These are phyloP conservation scores for Tuber borchii DNA, from an alignment of 495 filamentous ascomycete species.

Conservation along the genomic window DNA sequence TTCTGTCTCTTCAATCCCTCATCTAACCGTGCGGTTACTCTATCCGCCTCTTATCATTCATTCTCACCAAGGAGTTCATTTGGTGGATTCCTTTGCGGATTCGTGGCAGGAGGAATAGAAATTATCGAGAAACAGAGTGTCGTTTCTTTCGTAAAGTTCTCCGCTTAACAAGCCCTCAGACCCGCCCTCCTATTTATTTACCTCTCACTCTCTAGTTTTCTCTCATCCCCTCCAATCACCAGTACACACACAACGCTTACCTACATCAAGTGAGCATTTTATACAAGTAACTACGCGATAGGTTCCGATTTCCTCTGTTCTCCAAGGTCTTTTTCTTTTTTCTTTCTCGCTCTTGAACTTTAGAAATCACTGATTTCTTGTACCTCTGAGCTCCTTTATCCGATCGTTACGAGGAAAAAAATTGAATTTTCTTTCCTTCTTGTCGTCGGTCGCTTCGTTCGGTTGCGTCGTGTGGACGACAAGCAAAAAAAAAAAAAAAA, in stretches of 20 bases:
- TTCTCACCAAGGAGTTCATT: background rate
- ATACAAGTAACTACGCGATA: constrained; percentile 4
- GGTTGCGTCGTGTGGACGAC: constrained; percentile 3
- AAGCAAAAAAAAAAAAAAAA: background rate
- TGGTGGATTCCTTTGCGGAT: background rate
- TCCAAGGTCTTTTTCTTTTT: background rate
- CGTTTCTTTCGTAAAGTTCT: background rate
- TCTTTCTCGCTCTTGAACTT: background rate
- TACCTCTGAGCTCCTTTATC: background rate
- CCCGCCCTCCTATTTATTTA: constrained; percentile 2
- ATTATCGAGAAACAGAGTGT: background rate
- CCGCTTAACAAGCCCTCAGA: background rate
- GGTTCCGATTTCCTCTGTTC: background rate
- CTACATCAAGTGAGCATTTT: constrained; percentile 2
- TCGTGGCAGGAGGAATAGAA: background rate
- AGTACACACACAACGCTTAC: background rate
- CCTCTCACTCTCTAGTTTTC: background rate
- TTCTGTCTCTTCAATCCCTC: background rate
- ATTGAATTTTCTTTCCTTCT: background rate
- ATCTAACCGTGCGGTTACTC: background rate
- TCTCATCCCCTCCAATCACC: constrained; percentile 2
- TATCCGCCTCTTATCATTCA: background rate
- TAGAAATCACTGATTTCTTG: background rate
- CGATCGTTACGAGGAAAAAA: background rate
- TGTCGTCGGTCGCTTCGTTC: background rate